Conservation (phyloP, 2,329 filamentous ascomycete species). For the Colletotrichum sp. region DNA sequence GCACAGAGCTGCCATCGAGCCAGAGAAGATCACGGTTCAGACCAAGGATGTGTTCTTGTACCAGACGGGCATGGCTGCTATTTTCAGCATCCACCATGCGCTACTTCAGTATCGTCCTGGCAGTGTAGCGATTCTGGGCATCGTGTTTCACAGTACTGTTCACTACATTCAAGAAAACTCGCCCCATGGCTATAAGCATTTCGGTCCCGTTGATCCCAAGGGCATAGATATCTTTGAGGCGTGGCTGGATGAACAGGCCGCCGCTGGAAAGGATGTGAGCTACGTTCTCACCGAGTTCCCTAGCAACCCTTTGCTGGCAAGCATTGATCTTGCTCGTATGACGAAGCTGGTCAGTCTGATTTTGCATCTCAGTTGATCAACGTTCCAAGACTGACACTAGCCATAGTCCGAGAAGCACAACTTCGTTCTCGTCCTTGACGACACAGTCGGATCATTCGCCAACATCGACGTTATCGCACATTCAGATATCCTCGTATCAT, state of each 20-base stretch:
- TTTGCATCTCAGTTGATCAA: background rate
- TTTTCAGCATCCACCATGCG: conserved; percentile 47
- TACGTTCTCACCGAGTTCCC: conserved; percentile 53
- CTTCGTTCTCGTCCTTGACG: conserved; percentile 52
- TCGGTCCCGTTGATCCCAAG: conserved; percentile 45
- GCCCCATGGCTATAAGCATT: conserved; percentile 49
- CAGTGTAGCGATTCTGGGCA: conserved; percentile 49
- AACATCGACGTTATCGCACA: conserved; percentile 55
- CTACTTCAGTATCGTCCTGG: conserved; percentile 37
- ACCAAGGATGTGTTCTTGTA: conserved; percentile 56
- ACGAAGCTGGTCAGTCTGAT: conserved; percentile 2
- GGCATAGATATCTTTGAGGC: conserved; percentile 49
- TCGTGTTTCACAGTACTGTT: conserved; percentile 56
- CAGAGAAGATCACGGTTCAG: conserved; percentile 26
- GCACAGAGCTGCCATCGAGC: conserved; percentile 41
- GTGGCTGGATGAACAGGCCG: conserved; percentile 46
- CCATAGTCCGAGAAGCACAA: conserved; percentile 40
- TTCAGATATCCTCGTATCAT: conserved; percentile 55
- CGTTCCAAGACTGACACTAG: background rate
- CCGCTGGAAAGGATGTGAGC: conserved; percentile 41
- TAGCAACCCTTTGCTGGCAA: conserved; percentile 39
- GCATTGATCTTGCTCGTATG: conserved; percentile 36
- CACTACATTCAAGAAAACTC: conserved; percentile 51
- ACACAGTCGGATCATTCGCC: conserved; percentile 51
- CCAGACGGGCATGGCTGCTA: conserved; percentile 58